Base-by-base conservation (phyloP, 345 rosid genomes). In the Linum tenue region DNA sequence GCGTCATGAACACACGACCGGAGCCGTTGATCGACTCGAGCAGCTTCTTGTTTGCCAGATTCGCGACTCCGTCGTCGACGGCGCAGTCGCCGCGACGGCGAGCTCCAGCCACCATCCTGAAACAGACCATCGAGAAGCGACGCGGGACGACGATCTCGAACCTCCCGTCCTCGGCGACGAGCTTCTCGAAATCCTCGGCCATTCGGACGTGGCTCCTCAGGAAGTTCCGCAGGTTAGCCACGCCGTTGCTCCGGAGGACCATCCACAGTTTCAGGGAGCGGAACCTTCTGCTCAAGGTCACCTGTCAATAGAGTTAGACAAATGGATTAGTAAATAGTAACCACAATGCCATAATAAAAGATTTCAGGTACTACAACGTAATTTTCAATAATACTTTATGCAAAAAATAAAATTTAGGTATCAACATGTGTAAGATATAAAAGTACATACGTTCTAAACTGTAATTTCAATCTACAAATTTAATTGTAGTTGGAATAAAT, bases 61-160 rank as follows among this genome's bases (percentile, higher is more conserved):
- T 85, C 3, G 69, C 73, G 3, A 31, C 39, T 35, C 7, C 44
- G 0, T 62, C 22, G 22, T 56, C 14, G 2, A 39, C 44, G 1
- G 8, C 51, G 5, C 4, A 15, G 31, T 40, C 16, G 6, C 16
- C 14, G 4, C 15, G 0, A 17, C 31, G 31, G 7, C 3, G 83
- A 76, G 31, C 31, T 22, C 31, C 31, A 22, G 31, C 31, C 15
- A 59, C 37, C 35, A 74, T 63, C 65, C 90, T 77, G 55, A 85
- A 85, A 64, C 90, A 85, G 8, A 85, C 87, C 64, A 75, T 15
- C 0, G 83, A 73, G 56, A 85, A 85, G n/a, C 65, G 69, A 42
- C 71, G 72, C 0, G 75, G 76, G 39, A 70, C 75, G 7, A 73
- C 78, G 16, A 78, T 48, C 66, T 85, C 72, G 35, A 78, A 71